These are phyloP conservation scores for Narthecium ossifragum DNA, from an alignment of 106 monocot species.

Conservation along the genomic window DNA sequence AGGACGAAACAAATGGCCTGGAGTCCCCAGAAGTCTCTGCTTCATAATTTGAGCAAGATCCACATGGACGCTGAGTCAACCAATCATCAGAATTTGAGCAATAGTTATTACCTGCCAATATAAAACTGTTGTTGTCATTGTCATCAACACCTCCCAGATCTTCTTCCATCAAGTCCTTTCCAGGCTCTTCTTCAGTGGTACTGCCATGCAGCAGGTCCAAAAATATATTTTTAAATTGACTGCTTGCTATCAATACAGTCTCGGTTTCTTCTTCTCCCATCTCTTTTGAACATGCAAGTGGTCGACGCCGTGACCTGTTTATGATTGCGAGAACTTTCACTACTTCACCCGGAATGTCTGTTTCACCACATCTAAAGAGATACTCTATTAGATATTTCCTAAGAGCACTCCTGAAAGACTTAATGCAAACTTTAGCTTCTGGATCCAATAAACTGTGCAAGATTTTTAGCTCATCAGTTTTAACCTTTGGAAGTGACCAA, in stretches of 20 bases:
- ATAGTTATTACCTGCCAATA: conserved; percentile 29
- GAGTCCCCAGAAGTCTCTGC: conserved; percentile 38
- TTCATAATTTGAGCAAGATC: conserved; percentile 20
- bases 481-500: conserved; percentile 50
- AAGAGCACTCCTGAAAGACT: conserved; percentile 23
- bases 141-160: conserved; percentile 14
- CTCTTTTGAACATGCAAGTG: conserved; percentile 16
- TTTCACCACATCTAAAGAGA: conserved; percentile 59
- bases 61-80: conserved; percentile 1
- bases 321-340: conserved; percentile 28
- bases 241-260: conserved; percentile 47
- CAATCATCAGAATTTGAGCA: conserved; percentile 13
- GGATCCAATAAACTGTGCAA: conserved; percentile 46
- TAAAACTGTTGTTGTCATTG: conserved; percentile 41
- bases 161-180: not conserved
- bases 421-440: conserved; percentile 16
- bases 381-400: conserved; percentile 62
- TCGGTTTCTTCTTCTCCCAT: conserved; percentile 49
- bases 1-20: not conserved
- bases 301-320: conserved; percentile 22
- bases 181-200: conserved; percentile 9
- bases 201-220: conserved; percentile 16
- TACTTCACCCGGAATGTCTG: conserved; percentile 32
- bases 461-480: conserved; percentile 23
- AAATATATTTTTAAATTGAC: conserved; percentile 43